These are phyloP conservation scores for Sugiyamaella novakii DNA, from an alignment of 1,139 yeast genomes.

Conservation along the genomic window DNA sequence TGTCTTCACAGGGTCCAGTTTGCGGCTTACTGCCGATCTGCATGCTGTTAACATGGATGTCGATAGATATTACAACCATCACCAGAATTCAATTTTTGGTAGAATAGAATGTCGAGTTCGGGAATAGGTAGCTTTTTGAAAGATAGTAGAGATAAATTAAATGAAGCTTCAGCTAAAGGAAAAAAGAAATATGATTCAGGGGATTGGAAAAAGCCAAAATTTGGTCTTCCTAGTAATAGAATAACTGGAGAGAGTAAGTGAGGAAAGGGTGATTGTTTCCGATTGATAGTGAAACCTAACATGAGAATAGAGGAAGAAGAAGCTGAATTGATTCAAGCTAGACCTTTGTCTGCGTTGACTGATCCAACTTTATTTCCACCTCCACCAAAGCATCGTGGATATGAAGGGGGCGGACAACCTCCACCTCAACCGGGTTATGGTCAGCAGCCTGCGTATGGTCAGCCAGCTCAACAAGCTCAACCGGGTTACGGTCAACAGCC, in stretches of 20 bases:
- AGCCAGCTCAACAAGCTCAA: conserved; percentile 25
- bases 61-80: no score
- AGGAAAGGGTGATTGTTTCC: not conserved
- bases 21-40: no score
- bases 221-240: conserved; percentile 13
- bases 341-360: conserved; percentile 42
- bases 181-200: conserved; percentile 24
- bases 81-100: no score
- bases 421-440: conserved; percentile 10
- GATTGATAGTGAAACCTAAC: conserved; percentile 4
- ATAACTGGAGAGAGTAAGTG: conserved; percentile 1
- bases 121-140: conserved; percentile 25
- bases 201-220: conserved; percentile 28
- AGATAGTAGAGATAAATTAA: conserved; percentile 28
- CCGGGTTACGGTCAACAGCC: conserved; percentile 18
- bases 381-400: conserved; percentile 49
- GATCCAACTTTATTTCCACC: conserved; percentile 54
- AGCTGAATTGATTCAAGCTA: conserved; percentile 29
- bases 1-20: no score
- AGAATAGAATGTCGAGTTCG: conserved; percentile 14
- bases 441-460: conserved; percentile 24
- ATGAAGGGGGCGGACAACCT: conserved; percentile 29
- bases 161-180: conserved; percentile 27
- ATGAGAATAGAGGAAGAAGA: conserved; percentile 23
- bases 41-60: no score